Evolutionary conservation across 2,329 filamentous ascomycete species (phyloP), one percentile per base, ranked within the genome.

Genomic region (Diplodia sapinea): DNA sequence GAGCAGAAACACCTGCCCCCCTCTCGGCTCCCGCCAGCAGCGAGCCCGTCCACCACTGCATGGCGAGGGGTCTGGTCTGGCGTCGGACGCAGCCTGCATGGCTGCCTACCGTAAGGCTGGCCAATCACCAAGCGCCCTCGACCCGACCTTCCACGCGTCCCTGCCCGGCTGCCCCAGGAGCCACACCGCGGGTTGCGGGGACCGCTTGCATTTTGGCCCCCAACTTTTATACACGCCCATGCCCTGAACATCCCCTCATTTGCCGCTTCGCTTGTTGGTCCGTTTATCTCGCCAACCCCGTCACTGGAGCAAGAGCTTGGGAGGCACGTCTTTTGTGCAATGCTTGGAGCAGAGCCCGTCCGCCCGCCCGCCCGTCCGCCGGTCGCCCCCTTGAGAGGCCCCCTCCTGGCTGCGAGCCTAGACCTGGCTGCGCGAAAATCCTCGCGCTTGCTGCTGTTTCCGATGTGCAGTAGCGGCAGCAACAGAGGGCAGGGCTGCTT

Each of bases 81-180:
- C 26, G 31, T 33, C 26, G 40, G 26, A 31, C 40, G 56, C 56
- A 49, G 56, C 38, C 56, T 49, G 59, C 57, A 63, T 38, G n/a
- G 59, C 59, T 63, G 59, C 59, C 59, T 63, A 26, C 31, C 59
- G 59, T 63, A 63, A 63, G 59, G 59, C 59, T 63, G 59, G 26
- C 59, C 59, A 51, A 63, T 63, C 59, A 63, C 59, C 9, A 2
- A 2, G 11, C 17, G 26, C 47, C 59, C 4, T 33, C 43, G n/a
- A 23, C 59, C 59, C 59, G 59, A 63, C 43, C 59, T 36, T 62
- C 59, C 59, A 63, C 59, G 59, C 59, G 59, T 63, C 59, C 43
- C 59, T 63, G 56, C 54, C 54, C 54, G 54, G 29, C 54, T 56
- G 56, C 56, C 15, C 26, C 56, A 29, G 56, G 57, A 62, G 57